Evolutionary conservation across 225 moss, liverwort and hornwort species (phyloP).

Genomic region (Neckera pumila): DNA sequence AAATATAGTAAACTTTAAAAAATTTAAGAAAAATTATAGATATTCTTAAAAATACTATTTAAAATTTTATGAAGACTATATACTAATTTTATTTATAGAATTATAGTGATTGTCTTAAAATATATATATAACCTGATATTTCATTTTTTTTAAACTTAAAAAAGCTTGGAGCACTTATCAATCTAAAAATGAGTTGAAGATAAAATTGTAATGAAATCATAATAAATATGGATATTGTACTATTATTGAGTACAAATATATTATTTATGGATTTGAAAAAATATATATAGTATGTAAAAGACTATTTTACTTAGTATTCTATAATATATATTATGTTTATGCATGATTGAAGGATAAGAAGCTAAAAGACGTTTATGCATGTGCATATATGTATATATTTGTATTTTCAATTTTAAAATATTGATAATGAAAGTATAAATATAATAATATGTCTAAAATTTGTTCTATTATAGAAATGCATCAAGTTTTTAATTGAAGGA

Average conservation of each 20-base stretch:
- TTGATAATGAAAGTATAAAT: not conserved
- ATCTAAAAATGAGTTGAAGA: not conserved
- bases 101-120: accelerated
- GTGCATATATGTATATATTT: not conserved
- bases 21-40: too few relatives aligned
- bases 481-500: not conserved
- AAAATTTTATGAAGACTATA: not conserved
- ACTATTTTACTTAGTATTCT: not conserved
- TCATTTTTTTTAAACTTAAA: too few relatives aligned
- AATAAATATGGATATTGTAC: not conserved
- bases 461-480: not conserved
- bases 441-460: not conserved
- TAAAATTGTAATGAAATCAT: too few relatives aligned
- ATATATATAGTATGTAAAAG: accelerated
- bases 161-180: not conserved
- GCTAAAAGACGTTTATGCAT: not conserved
- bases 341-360: not conserved
- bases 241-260: not conserved
- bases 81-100: not conserved
- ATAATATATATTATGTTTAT: too few relatives aligned
- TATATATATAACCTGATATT: too few relatives aligned
- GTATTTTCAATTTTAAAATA: not conserved
- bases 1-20: not conserved
- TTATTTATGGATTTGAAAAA: not conserved
- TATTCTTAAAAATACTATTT: not conserved